Percentiles rank a stretch among this genome's conserved stretches.
phyloP scores from a whole-genome alignment of 805 yeast species.

The Hyphopichia homilentoma region DNA sequence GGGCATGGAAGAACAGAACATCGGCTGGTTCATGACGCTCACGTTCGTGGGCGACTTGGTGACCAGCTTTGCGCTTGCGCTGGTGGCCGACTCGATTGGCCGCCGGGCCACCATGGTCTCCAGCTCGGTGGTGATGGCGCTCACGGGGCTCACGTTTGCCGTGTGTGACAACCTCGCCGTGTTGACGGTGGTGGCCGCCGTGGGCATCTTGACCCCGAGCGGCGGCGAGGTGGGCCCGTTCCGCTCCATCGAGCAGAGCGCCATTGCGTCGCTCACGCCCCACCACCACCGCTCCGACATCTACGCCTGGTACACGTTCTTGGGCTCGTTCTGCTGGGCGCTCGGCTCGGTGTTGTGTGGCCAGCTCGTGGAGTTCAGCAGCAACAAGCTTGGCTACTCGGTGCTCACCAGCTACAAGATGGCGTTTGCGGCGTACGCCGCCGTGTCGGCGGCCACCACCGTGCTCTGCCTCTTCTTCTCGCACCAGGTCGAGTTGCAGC shows the following conservation, averaged over 20 bases:
- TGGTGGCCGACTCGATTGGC: constrained; percentile 47
- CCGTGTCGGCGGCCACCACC: constrained; percentile 15
- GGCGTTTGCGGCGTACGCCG: constrained; percentile 23
- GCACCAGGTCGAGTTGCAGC: constrained; percentile 13
- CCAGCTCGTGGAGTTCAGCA: constrained; percentile 12
- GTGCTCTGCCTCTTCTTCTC: constrained; percentile 15
- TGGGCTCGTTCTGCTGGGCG: constrained; percentile 47
- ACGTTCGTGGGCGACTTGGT: constrained; percentile 51
- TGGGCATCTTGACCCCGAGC: constrained; percentile 56
- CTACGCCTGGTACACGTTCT: constrained; percentile 55
- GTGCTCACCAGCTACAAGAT: constrained; percentile 23
- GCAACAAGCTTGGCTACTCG: constrained; percentile 12
- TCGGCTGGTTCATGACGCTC: constrained; percentile 48
- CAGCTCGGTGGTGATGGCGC: constrained; percentile 39
- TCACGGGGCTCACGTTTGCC: constrained; percentile 41
- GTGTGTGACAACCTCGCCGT: constrained; percentile 26
- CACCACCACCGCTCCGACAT: constrained; percentile 45
- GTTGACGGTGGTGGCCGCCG: constrained; percentile 34
- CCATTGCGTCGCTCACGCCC: constrained; percentile 45
- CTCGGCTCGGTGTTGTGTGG: constrained; percentile 45
- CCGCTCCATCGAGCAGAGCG: constrained; percentile 52
- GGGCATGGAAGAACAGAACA: constrained; percentile 37
- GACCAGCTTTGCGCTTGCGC: constrained; percentile 42
- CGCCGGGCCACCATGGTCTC: constrained; percentile 36
- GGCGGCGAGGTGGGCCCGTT: constrained; percentile 61